phyloP scores from a whole-genome alignment of 2,329 filamentous ascomycete species.

The Fusarium mangiferae region DNA sequence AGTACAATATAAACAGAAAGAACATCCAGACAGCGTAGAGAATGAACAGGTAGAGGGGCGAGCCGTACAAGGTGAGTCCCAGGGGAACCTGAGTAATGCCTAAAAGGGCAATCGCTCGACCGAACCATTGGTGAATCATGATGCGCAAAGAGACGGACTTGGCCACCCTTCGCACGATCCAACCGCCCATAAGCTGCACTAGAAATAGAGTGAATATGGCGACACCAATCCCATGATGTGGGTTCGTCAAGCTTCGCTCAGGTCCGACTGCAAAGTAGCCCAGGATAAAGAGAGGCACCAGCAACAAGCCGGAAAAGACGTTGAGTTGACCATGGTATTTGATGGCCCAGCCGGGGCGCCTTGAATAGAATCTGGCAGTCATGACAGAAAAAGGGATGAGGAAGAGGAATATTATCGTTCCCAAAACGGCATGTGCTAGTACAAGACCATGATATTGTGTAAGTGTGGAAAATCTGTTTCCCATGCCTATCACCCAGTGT shows the following conservation, averaged over 20 bases:
- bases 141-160: conserved; percentile 61
- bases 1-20: conserved; percentile 78
- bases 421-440: conserved; percentile 76
- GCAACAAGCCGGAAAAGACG: conserved; percentile 72
- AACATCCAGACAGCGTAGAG: conserved; percentile 84
- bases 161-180: conserved; percentile 66
- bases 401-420: conserved; percentile 77
- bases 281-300: conserved; percentile 77
- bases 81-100: conserved; percentile 89
- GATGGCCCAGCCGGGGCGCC: conserved; percentile 69
- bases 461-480: conserved; percentile 78
- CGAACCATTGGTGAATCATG: conserved; percentile 89
- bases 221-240: conserved; percentile 85
- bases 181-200: conserved; percentile 76
- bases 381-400: conserved; percentile 80
- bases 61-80: conserved; percentile 91
- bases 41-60: conserved; percentile 85
- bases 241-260: conserved; percentile 77
- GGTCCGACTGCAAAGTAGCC: conserved; percentile 84
- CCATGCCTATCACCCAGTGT: conserved; percentile 72
- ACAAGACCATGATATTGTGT: conserved; percentile 77
- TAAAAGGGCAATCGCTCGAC: conserved; percentile 79
- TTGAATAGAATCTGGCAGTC: conserved; percentile 75
- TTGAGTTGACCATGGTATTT: conserved; percentile 80
- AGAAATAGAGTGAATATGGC: conserved; percentile 80